Evolutionary conservation across 441 rosid genomes (phyloP), one percentile per base, ranked within the genome.

Genomic region (Macaranga tanarius): DNA sequence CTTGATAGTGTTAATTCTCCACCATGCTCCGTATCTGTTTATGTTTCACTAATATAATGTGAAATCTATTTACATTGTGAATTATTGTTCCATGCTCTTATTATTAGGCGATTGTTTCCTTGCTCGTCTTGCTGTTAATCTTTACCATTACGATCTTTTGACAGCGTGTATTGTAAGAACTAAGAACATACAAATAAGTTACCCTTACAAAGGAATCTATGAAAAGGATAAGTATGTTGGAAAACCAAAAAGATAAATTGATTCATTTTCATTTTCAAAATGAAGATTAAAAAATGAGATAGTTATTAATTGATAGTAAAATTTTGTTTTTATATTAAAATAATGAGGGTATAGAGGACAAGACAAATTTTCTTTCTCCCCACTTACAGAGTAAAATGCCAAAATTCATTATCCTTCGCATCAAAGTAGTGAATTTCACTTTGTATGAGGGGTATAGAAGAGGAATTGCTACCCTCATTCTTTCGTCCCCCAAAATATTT

Each of bases 391-490:
- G 7, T 38, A 38, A 38, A 38, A 0, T 10, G n/a, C n/a, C n/a
- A n/a, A n/a, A n/a, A n/a, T n/a, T n/a, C n/a, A n/a, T n/a, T n/a
- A n/a, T n/a, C n/a, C n/a, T n/a, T n/a, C n/a, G n/a, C n/a, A n/a
- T n/a, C n/a, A n/a, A n/a, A n/a, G 38, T 23, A 45, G 25, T 66
- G 42, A 65, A 48, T 66, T 48, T 48, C 70, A 66, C 56, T 25
- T 65, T 11, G 13, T n/a, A 40, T n/a, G 51, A 16, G 68, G 23
- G 11, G 16, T 16, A 16, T 50, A 26, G 58, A 51, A 50, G 70
- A 26, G 58, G 22, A 50, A 50, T 25, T 28, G 11, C 59, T 50
- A 9, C 40, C 31, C 1, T 4, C 56, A 12, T 16, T 45, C 48
- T 13, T 17, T 47, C 3, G 9, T 22, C 22, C 31, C 55, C 56